Conservation (phyloP, 192 early-diverging fungal genomes). For the Mortierella alpina region DNA sequence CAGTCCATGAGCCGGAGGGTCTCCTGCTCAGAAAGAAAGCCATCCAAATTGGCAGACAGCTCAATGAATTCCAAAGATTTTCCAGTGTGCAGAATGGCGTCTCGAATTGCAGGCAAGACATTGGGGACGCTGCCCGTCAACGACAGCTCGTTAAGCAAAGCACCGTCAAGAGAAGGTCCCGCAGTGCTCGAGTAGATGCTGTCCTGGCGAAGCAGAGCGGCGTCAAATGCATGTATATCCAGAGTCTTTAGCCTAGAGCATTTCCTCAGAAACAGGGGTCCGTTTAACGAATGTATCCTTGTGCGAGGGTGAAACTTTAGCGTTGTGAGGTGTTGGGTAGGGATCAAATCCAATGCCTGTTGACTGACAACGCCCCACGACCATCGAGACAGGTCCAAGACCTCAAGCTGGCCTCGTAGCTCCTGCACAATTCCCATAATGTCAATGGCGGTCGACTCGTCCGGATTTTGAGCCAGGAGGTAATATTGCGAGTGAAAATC, state of each 20-base stretch:
- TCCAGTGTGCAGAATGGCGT: constrained; percentile 15
- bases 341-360: constrained; percentile 19
- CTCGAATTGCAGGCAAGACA: constrained; percentile 15
- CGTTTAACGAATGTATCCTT: constrained; percentile 6
- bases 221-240: constrained; percentile 13
- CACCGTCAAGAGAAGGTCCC: not conserved
- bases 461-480: constrained; percentile 12
- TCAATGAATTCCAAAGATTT: constrained; percentile 12
- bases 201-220: constrained; percentile 9
- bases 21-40: constrained; percentile 13
- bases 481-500: constrained; percentile 18
- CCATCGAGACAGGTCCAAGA: constrained; percentile 30
- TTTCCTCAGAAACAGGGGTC: not conserved
- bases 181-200: not conserved
- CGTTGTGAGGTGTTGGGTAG: not conserved
- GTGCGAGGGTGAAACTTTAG: constrained; percentile 28
- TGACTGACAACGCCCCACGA: constrained; percentile 17
- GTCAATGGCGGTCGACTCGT: constrained; percentile 12
- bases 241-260: constrained; percentile 9
- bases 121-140: constrained; percentile 26
- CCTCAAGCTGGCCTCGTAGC: constrained; percentile 20
- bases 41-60: constrained; percentile 20
- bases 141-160: constrained; percentile 7
- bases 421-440: constrained; percentile 18
- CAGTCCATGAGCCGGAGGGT: constrained; percentile 13